These are phyloP conservation scores for Apiospora kogelbergensis DNA, from an alignment of 2,329 filamentous ascomycete species.

Conservation along the genomic window DNA sequence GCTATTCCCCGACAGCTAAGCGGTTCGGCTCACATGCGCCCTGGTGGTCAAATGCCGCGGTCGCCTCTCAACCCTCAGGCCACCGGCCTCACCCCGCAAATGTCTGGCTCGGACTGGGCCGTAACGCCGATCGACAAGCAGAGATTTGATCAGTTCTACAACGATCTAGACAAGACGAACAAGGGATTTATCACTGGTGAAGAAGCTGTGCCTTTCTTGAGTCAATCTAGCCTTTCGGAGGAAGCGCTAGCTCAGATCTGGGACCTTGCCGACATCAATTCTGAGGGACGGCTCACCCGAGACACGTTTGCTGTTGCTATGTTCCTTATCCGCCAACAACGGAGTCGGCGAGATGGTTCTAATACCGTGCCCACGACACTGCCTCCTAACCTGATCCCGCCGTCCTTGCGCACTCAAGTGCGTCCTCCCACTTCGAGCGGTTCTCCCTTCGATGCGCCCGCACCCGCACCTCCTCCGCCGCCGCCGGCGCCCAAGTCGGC, in stretches of 20 bases:
- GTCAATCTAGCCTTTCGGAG: constrained; percentile 85
- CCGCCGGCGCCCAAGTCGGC: constrained; percentile 67
- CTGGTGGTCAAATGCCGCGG: constrained; percentile 57
- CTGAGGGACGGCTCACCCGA: constrained; percentile 77
- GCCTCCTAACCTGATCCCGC: constrained; percentile 80
- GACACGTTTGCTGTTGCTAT: constrained; percentile 98
- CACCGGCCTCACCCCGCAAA: constrained; percentile 31
- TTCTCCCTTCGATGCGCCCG: constrained; percentile 52
- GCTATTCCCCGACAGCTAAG: constrained; percentile 83
- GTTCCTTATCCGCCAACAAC: constrained; percentile 91
- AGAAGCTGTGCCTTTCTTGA: constrained; percentile 91
- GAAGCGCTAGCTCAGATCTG: constrained; percentile 91
- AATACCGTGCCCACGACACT: constrained; percentile 71
- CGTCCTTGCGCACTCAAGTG: constrained; percentile 71
- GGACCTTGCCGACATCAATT: constrained; percentile 94
- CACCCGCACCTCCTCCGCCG: constrained; percentile 30
- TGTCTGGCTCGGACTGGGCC: constrained; percentile 72
- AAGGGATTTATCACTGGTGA: constrained; percentile 88
- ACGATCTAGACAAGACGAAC: constrained; percentile 75
- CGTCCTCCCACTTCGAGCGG: constrained; percentile 47
- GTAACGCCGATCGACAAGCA: constrained; percentile 81
- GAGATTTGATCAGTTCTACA: constrained; percentile 85
- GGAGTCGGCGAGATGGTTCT: constrained; percentile 65
- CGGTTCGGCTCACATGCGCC: constrained; percentile 64
- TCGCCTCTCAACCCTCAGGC: constrained; percentile 46